phyloP scores from a whole-genome alignment of 345 rosid genomes.

The Populus tremula region DNA sequence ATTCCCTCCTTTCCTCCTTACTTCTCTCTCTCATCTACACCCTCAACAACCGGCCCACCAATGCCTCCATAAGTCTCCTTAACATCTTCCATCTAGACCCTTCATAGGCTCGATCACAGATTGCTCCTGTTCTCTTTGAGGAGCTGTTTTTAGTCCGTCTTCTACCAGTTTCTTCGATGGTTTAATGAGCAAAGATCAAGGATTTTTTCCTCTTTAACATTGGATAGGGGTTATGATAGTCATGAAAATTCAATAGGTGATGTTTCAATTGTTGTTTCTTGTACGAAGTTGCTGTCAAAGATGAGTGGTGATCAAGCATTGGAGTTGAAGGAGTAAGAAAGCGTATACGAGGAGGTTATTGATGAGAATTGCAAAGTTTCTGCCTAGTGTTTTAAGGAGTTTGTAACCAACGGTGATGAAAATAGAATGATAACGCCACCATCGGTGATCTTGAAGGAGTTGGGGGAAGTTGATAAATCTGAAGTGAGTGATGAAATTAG shows the following conservation, averaged over 20 bases:
- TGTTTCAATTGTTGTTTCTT: conserved; percentile 35
- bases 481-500: conserved; percentile 21
- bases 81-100: conserved; percentile 47
- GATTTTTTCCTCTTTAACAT: conserved; percentile 28
- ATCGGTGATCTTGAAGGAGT: conserved; percentile 24
- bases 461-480: conserved; percentile 5
- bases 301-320: conserved; percentile 51
- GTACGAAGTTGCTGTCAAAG: conserved; percentile 43
- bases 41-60: conserved; percentile 36
- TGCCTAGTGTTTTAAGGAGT: conserved; percentile 40
- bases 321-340: conserved; percentile 50
- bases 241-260: conserved; percentile 31
- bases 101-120: conserved; percentile 42
- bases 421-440: conserved; percentile 32
- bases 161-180: conserved; percentile 49
- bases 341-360: conserved; percentile 40
- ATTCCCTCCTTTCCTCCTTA: conserved; percentile 41
- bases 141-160: conserved; percentile 50
- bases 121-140: conserved; percentile 47
- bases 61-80: conserved; percentile 41
- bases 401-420: conserved; percentile 28
- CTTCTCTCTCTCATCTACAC: conserved; percentile 49
- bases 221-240: conserved; percentile 3
- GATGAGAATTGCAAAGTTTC: conserved; percentile 58
- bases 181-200: conserved; percentile 38